Evolutionary conservation across 805 yeast species (phyloP).

Genomic region (Monosporozyma aerobia): DNA sequence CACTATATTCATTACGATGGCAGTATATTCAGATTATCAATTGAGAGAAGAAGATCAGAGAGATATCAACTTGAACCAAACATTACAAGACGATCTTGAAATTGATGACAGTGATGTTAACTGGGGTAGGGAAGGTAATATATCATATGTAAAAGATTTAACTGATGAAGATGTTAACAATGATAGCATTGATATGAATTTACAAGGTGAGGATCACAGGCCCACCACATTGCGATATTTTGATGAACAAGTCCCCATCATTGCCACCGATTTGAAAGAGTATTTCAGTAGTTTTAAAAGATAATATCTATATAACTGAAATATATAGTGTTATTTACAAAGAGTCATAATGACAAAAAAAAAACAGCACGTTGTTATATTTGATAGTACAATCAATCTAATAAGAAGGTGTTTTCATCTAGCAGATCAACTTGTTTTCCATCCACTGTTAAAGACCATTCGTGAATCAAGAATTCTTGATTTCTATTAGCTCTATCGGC

Average conservation of each 20-base stretch:
- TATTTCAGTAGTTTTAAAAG: background rate
- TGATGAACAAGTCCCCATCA: background rate
- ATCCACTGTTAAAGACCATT: constrained; percentile 52
- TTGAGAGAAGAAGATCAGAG: background rate
- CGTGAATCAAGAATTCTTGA: constrained; percentile 48
- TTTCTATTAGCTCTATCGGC: constrained; percentile 60
- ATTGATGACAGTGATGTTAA: background rate
- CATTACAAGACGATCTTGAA: background rate
- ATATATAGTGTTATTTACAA: background rate
- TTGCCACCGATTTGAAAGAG: background rate
- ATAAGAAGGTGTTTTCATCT: constrained; percentile 32
- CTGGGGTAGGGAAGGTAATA: background rate
- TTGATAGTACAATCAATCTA: background rate
- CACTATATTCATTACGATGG: background rate
- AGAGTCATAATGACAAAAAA: background rate
- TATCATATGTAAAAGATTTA: background rate
- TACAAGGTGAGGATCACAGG: background rate
- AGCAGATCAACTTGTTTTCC: constrained; percentile 41
- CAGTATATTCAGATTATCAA: background rate
- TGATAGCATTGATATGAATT: background rate
- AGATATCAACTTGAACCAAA: background rate
- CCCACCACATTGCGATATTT: background rate
- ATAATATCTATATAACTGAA: background rate
- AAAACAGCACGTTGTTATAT: background rate
- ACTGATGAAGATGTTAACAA: background rate